phyloP scores from a whole-genome alignment of 768 basidiomycete species.

The Mycena indigotica region DNA sequence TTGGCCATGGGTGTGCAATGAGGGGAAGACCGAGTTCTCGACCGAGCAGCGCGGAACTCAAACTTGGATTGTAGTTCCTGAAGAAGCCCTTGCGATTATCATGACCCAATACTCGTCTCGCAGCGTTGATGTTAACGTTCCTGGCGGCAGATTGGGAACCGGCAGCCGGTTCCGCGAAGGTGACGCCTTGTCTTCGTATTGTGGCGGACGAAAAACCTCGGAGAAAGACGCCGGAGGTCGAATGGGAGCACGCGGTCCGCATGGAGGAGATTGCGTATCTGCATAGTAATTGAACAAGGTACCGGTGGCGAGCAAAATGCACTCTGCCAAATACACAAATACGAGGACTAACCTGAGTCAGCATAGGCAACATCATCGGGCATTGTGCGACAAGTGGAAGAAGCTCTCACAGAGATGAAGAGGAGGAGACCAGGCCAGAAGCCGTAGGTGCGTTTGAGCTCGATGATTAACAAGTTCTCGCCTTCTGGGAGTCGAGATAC shows the following conservation, averaged over 20 bases:
- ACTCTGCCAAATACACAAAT: neutral
- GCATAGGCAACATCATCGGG: neutral
- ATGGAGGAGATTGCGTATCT: too few species aligned
- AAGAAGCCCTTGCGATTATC: neutral
- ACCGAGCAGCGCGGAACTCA: neutral
- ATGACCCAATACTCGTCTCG: too few species aligned
- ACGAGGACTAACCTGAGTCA: neutral
- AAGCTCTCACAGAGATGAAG: neutral
- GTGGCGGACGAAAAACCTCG: neutral
- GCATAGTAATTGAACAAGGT: neutral
- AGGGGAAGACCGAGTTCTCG: too few species aligned
- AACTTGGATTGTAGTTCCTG: neutral
- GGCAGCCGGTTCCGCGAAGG: neutral
- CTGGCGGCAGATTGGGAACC: neutral
- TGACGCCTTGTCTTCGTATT: neutral
- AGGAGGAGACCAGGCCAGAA: neutral
- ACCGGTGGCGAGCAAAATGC: neutral
- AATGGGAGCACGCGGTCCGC: neutral
- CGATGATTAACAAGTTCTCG: slow-evolving; percentile 18
- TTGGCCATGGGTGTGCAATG: too few species aligned
- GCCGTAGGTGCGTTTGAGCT: slow-evolving; percentile 14
- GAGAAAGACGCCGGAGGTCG: neutral
- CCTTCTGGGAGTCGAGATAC: neutral
- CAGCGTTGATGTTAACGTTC: neutral
- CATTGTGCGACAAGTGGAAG: slow-evolving; percentile 13